Percentiles rank a stretch among this genome's conserved stretches.
Conservation (phyloP, 2,329 filamentous ascomycete species). For the Xylaria digitata region DNA sequence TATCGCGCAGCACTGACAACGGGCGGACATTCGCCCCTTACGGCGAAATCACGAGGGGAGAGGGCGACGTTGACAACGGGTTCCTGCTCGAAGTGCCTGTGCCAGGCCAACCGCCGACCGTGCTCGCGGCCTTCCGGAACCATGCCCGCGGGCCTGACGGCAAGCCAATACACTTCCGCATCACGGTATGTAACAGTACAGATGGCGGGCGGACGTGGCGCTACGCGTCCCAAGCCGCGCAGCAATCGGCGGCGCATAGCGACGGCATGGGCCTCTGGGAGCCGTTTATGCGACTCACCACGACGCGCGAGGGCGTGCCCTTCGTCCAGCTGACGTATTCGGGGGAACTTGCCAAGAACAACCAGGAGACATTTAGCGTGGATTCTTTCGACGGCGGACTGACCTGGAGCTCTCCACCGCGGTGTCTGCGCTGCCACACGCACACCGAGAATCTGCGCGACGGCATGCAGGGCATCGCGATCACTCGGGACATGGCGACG, state of each 20-base stretch:
- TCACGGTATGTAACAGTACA: conserved; percentile 60
- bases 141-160: conserved; percentile 52
- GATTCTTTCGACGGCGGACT: conserved; percentile 56
- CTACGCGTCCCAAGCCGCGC: conserved; percentile 57
- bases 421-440: conserved; percentile 54
- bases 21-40: conserved; percentile 55
- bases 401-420: conserved; percentile 55
- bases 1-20: conserved; percentile 59
- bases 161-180: conserved; percentile 57
- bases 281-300: conserved; percentile 58
- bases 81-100: conserved; percentile 57
- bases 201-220: conserved; percentile 58
- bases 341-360: conserved; percentile 57
- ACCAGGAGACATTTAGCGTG: conserved; percentile 63
- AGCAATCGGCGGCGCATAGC: conserved; percentile 56
- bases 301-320: conserved; percentile 44
- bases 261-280: conserved; percentile 61
- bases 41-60: conserved; percentile 57
- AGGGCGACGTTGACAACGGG: conserved; percentile 60
- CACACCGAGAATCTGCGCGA: conserved; percentile 53
- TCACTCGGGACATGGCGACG: conserved; percentile 42
- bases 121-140: conserved; percentile 61
- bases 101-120: conserved; percentile 22
- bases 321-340: conserved; percentile 59
- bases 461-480: conserved; percentile 59